Conservation (phyloP, 1,139 yeast genomes). For the Protomyces inundatus region DNA sequence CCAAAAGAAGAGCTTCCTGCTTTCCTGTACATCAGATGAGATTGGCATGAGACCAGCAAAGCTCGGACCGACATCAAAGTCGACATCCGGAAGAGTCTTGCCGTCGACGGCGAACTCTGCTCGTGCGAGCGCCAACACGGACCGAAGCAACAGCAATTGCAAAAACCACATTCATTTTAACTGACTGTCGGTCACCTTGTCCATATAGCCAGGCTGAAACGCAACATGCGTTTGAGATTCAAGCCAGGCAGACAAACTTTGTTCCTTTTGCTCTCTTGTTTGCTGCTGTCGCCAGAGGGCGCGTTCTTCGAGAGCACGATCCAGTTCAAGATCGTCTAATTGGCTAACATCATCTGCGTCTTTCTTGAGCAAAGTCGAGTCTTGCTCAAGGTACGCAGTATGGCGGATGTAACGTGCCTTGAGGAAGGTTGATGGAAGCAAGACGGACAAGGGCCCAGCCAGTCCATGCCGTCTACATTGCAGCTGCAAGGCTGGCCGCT, state of each 20-base stretch:
- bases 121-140: not conserved
- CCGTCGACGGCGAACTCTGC: constrained; percentile 8
- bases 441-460: constrained; percentile 4
- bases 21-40: constrained; percentile 1
- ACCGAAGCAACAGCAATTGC: not conserved
- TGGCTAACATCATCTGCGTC: not conserved
- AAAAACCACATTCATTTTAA: not conserved
- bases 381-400: constrained; percentile 1
- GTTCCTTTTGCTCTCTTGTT: not conserved
- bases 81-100: constrained; percentile 11
- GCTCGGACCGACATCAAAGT: constrained; percentile 6
- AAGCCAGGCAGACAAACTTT: not conserved
- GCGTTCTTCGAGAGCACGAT: constrained; percentile 13
- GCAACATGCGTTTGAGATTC: not conserved
- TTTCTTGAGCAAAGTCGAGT: not conserved
- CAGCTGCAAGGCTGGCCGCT: not conserved
- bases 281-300: constrained; percentile 8
- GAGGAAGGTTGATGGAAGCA: not conserved
- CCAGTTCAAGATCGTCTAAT: constrained; percentile 1
- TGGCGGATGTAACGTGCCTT: not conserved
- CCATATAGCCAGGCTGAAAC: not conserved
- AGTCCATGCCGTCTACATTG: constrained; percentile 5
- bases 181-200: not conserved
- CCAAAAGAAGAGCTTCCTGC: constrained; percentile 20
- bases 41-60: constrained; percentile 22